Base-by-base conservation (phyloP, 495 filamentous ascomycete genomes). In the Podospora anserina region DNA sequence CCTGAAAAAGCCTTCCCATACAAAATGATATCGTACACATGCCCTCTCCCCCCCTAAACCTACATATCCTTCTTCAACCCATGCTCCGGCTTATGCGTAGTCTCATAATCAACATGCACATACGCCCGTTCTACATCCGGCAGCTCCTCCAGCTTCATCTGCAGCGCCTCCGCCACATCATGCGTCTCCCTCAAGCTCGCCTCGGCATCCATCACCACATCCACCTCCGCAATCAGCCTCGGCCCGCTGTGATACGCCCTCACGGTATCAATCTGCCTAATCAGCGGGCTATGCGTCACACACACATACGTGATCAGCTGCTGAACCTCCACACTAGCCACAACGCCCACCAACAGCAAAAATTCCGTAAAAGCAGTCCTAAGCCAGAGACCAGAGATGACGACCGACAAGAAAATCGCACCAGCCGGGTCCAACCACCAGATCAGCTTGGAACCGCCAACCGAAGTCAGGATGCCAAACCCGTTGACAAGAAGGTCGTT, bases 371-470 rank as follows among this genome's bases (percentile, higher is more conserved):
- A 97, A 1, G 94, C 93, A 5, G 93, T 96, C 63, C 87, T 83
- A 18, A 91, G 79, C 95, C 95, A 99, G 66, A 97, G 86, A 20
- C 75, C 78, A 27, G 88, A 85, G 75, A 98, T 91, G 28, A 97
- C 74, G 6, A 87, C 68, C 16, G 92, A 95, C 56, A 99, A 82
- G 15, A 96, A 77, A 65, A 97, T 91, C 68, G 95, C 94, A 67
- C 95, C 95, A 79, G 92, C 89, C 0, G 95, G 93, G 80, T 99
- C 95, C 68, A 99, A 87, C 92, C 92, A 98, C 95, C 96, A 98
- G 55, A 80, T 84, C 54, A 98, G 81, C 81, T 95, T 94, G 70
- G 86, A 87, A 18, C 95, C 95, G 58, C 92, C 90, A 39, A 98
- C 88, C 5, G 90, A 92, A 5, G 93, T 97, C 44, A 97, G 78